Evolutionary conservation across 2,329 filamentous ascomycete species (phyloP).

Genomic region (Xylaria sp.): DNA sequence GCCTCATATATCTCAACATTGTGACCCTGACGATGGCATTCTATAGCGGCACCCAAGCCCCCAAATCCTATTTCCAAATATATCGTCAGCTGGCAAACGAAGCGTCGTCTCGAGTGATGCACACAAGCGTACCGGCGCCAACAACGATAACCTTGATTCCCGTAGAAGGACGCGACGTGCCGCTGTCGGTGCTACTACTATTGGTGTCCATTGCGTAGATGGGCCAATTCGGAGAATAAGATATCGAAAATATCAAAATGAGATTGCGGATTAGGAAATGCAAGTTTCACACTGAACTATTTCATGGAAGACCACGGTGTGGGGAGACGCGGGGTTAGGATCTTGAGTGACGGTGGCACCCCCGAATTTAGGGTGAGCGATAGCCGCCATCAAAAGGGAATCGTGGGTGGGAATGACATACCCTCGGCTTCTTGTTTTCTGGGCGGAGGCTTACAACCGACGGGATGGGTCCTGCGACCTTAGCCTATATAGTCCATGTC

Average conservation of each 20-base stretch:
- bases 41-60: conserved; percentile 66
- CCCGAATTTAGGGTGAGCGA: conserved; percentile 1
- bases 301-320: conserved; percentile 1
- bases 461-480: conserved; percentile 14
- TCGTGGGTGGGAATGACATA: neutral
- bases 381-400: neutral
- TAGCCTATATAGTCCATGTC: conserved; percentile 23
- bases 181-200: conserved; percentile 24
- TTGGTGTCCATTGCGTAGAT: conserved; percentile 33
- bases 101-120: neutral
- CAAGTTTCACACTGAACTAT: neutral
- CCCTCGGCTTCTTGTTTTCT: conserved; percentile 10
- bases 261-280: conserved; percentile 4
- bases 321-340: conserved; percentile 22
- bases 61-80: conserved; percentile 55
- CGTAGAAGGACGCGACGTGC: conserved; percentile 42
- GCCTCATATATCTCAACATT: conserved; percentile 63
- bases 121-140: conserved; percentile 48
- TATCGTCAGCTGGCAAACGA: conserved; percentile 10
- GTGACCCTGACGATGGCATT: conserved; percentile 66
- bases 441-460: conserved; percentile 8
- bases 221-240: too few species aligned
- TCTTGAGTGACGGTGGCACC: neutral
- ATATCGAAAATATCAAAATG: too few species aligned
- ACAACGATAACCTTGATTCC: conserved; percentile 60